Percentiles rank a stretch among this genome's conserved stretches.
These are phyloP conservation scores for Aspergillus aculeatinus DNA, from an alignment of 2,329 filamentous ascomycete species.

Conservation along the genomic window DNA sequence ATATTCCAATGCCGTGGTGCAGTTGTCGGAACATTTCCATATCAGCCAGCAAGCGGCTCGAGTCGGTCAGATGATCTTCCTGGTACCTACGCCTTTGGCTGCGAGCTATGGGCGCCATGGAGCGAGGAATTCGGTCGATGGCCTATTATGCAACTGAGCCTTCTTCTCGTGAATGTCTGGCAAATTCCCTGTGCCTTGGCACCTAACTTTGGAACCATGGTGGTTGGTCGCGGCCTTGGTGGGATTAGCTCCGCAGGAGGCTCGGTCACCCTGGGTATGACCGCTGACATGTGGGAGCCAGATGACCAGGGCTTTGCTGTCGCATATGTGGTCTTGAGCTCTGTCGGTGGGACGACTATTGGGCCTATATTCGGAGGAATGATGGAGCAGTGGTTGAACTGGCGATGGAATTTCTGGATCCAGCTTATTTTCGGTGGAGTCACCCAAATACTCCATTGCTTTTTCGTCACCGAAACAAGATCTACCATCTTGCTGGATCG, in stretches of 20 bases:
- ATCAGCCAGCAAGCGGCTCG: slow-evolving; percentile 69
- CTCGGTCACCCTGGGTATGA: slow-evolving; percentile 72
- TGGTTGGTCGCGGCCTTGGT: slow-evolving; percentile 67
- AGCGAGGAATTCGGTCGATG: slow-evolving; percentile 79
- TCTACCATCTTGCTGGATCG: slow-evolving; percentile 57
- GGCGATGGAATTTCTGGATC: slow-evolving; percentile 66
- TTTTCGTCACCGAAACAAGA: slow-evolving; percentile 63
- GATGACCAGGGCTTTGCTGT: slow-evolving; percentile 73
- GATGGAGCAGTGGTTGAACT: slow-evolving; percentile 52
- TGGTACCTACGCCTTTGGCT: slow-evolving; percentile 81
- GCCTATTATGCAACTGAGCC: slow-evolving; percentile 69
- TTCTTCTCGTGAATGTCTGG: slow-evolving; percentile 76
- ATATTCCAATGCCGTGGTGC: slow-evolving; percentile 67
- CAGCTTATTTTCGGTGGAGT: slow-evolving; percentile 57
- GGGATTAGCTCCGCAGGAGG: slow-evolving; percentile 70
- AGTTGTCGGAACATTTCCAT: slow-evolving; percentile 65
- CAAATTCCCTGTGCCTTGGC: slow-evolving; percentile 71
- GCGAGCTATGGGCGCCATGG: slow-evolving; percentile 85
- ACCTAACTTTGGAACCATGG: slow-evolving; percentile 67
- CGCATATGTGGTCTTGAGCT: slow-evolving; percentile 73
- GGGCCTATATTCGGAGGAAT: slow-evolving; percentile 57
- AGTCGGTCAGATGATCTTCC: slow-evolving; percentile 72
- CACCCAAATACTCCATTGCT: slow-evolving; percentile 52
- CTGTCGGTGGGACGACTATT: slow-evolving; percentile 70
- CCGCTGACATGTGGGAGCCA: slow-evolving; percentile 70